Base-by-base conservation (phyloP, 768 basidiomycete genomes). In the Gautieria morchelliformis region DNA sequence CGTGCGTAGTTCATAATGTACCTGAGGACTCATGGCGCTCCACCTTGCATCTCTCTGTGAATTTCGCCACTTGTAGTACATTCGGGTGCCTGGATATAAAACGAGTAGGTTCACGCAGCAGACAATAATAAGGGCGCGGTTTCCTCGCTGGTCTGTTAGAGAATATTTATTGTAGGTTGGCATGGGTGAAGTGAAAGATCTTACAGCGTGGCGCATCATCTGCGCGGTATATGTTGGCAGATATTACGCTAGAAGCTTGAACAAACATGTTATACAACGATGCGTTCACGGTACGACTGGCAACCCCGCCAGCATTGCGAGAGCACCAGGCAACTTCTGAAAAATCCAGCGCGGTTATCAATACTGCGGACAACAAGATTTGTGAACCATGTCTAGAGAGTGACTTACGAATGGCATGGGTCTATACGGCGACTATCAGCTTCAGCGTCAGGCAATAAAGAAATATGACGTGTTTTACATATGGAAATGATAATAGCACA, bases 1-100 rank as follows among this genome's bases (percentile, higher is more conserved):
- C 52, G 17, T 5, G 9, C 11, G 22, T 27, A 22, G 17, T 20
- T 24, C 40, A 48, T 30, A 5, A 27, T 15, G 20, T 20, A 59
- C 51, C 69, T 79, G 73, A 1, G 69, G 47, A 1, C 74, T 80
- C 82, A 81, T 82, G 0, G 71, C 69, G 61, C 81, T 72, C 84
- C 84, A 85, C 1, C 76, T 72, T 63, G 70, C 75, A 6, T 71
- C 78, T 44, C 76, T 74, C 64, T 76, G 74, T 27, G 70, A 70
- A 63, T 86, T 87, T 17, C 80, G 72, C 77, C 79, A 84, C 32
- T 77, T 67, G 59, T 82, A 80, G 64, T 82, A 84, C 2, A 69
- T 65, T 59, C 81, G 82, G 5, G 77, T 78, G 9, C 70, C 67
- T 12, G 80, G 77, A 63, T 82, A 85, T 47, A 85, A 62, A 42